Conservation (phyloP, 2,329 filamentous ascomycete genomes). For the Westerdykella sp. region DNA sequence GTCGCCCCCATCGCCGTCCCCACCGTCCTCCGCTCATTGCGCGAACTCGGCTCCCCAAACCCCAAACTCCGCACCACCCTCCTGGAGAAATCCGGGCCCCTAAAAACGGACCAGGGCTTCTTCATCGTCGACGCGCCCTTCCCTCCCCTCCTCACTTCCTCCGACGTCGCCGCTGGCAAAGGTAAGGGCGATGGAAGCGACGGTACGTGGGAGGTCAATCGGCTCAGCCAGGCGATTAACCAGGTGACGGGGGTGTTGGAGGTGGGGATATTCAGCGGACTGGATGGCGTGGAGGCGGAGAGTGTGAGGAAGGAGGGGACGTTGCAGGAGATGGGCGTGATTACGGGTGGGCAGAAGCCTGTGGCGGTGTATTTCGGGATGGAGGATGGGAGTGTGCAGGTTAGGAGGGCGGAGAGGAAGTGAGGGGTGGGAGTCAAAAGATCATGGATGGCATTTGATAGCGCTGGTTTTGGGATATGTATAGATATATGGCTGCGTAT, state of each 20-base stretch:
- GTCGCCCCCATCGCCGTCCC: slow-evolving; percentile 79
- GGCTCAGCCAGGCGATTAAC: slow-evolving; percentile 68
- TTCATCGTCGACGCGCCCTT: slow-evolving; percentile 93
- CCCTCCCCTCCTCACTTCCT: slow-evolving; percentile 57
- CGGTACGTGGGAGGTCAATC: slow-evolving; percentile 74
- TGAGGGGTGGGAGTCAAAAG: neutral
- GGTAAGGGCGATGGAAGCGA: slow-evolving; percentile 50
- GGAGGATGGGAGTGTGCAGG: slow-evolving; percentile 51
- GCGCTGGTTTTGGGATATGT: no score
- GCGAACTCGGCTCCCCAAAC: slow-evolving; percentile 63
- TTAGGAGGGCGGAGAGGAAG: slow-evolving; percentile 23
- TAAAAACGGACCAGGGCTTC: slow-evolving; percentile 80
- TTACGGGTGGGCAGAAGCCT: slow-evolving; percentile 67
- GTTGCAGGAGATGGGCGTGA: slow-evolving; percentile 44
- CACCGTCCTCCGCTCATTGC: slow-evolving; percentile 67
- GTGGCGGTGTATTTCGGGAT: slow-evolving; percentile 93
- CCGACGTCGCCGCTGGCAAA: slow-evolving; percentile 45
- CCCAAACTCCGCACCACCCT: slow-evolving; percentile 67
- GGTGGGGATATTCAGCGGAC: slow-evolving; percentile 81
- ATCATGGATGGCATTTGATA: no score
- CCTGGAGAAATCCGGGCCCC: slow-evolving; percentile 72
- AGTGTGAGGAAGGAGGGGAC: slow-evolving; percentile 38
- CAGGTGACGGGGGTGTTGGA: slow-evolving; percentile 81
- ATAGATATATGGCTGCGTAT: no score
- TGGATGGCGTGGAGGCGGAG: slow-evolving; percentile 64